Percentiles rank a stretch among this genome's conserved stretches.
phyloP scores from a whole-genome alignment of 805 yeast genomes.

The Metschnikowia dekortorum region DNA sequence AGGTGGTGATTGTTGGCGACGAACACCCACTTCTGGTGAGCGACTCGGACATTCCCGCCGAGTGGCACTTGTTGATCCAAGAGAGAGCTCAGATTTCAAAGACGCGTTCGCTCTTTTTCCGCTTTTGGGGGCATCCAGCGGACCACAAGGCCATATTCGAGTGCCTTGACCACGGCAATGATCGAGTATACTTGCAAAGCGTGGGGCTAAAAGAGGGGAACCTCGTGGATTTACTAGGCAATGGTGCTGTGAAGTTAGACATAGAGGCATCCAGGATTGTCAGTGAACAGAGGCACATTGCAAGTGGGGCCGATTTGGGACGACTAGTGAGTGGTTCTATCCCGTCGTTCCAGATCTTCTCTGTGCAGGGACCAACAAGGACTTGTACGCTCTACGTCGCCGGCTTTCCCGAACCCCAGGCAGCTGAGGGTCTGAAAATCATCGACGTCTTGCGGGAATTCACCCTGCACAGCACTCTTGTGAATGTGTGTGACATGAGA shows the following conservation, averaged over 20 bases:
- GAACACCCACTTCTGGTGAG: conserved; percentile 1
- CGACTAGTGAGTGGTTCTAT: neutral
- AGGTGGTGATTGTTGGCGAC: neutral
- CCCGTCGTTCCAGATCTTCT: neutral
- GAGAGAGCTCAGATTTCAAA: neutral
- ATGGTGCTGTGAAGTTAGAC: neutral
- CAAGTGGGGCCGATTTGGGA: neutral
- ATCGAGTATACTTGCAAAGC: neutral
- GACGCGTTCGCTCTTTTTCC: neutral
- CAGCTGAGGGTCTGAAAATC: neutral
- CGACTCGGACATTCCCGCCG: neutral
- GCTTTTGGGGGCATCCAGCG: neutral
- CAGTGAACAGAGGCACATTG: neutral
- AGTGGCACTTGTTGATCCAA: neutral
- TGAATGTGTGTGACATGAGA: conserved; percentile 2
- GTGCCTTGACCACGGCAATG: neutral
- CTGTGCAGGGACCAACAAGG: neutral
- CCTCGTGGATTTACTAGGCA: neutral
- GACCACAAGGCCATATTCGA: neutral
- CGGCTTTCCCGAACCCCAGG: neutral
- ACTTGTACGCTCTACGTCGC: neutral
- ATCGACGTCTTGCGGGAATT: neutral
- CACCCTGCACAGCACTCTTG: neutral
- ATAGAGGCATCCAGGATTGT: neutral
- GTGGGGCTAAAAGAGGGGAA: neutral